Evolutionary conservation across 495 filamentous ascomycete species (phyloP), one percentile per base, ranked within the genome.

Genomic region (Annulohypoxylon moriforme): DNA sequence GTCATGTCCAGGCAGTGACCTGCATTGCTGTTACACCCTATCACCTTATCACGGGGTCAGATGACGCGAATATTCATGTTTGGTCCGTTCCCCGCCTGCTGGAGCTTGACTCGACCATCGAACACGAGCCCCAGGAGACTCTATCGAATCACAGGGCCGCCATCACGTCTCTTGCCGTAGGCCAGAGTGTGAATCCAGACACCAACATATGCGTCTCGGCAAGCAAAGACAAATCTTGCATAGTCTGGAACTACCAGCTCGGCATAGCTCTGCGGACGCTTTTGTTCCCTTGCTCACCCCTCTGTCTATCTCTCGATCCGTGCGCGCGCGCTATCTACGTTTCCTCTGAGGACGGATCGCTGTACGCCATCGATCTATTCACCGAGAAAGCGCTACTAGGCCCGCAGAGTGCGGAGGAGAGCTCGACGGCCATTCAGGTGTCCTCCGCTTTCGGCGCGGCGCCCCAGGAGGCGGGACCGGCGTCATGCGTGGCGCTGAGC

Each of bases 171-270:
- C 79, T 97, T 7, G 85, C 82, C 1, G 78, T 92, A 34, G 91
- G 91, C 56, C 89, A 91, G 68, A 91, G 89, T 75, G 79, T 85
- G 25, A 89, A 87, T 76, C 68, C 67, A 29, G 84, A 85, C 60
- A 89, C 89, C 59, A 94, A 92, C 72, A 88, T 96, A 61, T 92
- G 89, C 62, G 84, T 97, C 14, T 93, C 94, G 2, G 87, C 89
- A 1, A 92, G 92, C 60, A 87, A 90, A 67, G 94, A 97, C 77
- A 91, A 90, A 71, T 94, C 89, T 1, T 91, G 90, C 67, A 89
- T 96, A 68, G 86, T 93, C 60, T 99, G 96, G 96, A 92, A 97
- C 77, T 96, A 94, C 75, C 87, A 90, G 27, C 92, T 86, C 1
- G 94, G 94, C 36, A 84, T 84, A 29, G 83, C 88, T 22, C 78